A percentile compares a stretch with the other conserved stretches of the same genome.
Conservation (phyloP, 2,329 filamentous ascomycete species). For the Microsporum audouinii region DNA sequence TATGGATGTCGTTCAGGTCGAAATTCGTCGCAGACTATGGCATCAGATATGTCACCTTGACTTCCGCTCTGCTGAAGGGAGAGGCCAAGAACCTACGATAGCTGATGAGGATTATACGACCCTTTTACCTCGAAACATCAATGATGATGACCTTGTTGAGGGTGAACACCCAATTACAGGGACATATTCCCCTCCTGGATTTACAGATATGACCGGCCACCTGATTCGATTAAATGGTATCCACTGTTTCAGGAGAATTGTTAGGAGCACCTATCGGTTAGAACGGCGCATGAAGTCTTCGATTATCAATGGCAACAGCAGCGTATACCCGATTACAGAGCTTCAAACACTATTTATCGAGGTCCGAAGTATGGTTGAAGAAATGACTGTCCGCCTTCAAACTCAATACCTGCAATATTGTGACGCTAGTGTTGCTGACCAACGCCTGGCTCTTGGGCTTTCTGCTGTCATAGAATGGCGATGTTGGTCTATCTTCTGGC, state of each 20-base stretch:
- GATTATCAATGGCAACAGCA: neutral
- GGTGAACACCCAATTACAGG: neutral
- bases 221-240: constrained; percentile 11
- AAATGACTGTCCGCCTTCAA: neutral
- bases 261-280: constrained; percentile 7
- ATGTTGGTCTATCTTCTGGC: constrained; percentile 11
- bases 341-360: neutral
- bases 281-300: constrained; percentile 5
- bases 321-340: neutral
- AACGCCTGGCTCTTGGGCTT: constrained; percentile 10
- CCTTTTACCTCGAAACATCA: constrained; percentile 9
- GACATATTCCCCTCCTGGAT: neutral
- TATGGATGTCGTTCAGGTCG: constrained; percentile 11
- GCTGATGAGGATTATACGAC: constrained; percentile 11
- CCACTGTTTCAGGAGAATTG: constrained; percentile 10
- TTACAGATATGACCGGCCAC: constrained; percentile 12
- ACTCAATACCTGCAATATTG: constrained; percentile 7
- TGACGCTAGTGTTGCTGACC: constrained; percentile 6
- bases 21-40: constrained; percentile 11
- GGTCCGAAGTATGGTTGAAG: neutral
- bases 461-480: constrained; percentile 10
- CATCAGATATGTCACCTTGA: constrained; percentile 13
- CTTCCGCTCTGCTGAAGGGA: constrained; percentile 10
- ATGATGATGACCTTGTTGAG: constrained; percentile 10
- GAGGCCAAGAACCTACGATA: constrained; percentile 12